Percentiles rank a stretch among this genome's conserved stretches.
These are phyloP conservation scores for Mucor lusitanicus DNA, from an alignment of 371 early-diverging fungal species.

Conservation along the genomic window DNA sequence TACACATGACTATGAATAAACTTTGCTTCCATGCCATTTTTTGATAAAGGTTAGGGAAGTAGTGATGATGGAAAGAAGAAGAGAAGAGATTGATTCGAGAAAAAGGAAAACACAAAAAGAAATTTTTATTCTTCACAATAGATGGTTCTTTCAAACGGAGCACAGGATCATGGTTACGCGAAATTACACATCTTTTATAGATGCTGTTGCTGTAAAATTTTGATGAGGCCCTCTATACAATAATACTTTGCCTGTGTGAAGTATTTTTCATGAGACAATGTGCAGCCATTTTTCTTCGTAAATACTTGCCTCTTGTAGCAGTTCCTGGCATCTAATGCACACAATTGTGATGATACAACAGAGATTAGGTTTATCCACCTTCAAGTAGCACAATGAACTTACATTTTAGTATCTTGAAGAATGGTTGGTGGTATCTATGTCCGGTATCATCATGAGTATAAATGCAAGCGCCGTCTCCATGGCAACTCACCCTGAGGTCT, in stretches of 20 bases:
- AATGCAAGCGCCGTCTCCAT: background rate
- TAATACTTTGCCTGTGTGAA: conserved; percentile 38
- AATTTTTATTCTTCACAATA: background rate
- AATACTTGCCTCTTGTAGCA: conserved; percentile 39
- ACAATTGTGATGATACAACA: background rate
- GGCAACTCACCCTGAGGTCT: conserved; percentile 29
- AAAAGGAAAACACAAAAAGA: background rate
- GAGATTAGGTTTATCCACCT: background rate
- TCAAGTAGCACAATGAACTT: conserved; percentile 9
- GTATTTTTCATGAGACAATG: background rate
- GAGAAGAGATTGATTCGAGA: background rate
- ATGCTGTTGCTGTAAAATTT: conserved; percentile 8
- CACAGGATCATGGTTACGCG: background rate
- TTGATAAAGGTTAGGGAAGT: background rate
- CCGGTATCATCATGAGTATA: background rate
- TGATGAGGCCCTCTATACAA: conserved; percentile 37
- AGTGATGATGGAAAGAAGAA: background rate
- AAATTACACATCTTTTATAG: background rate
- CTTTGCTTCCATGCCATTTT: conserved; percentile 2
- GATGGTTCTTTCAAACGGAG: background rate
- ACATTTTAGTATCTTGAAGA: conserved; percentile 33
- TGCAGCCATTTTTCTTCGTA: background rate
- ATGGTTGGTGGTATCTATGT: conserved; percentile 32
- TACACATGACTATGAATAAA: background rate
- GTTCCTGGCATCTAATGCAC: conserved; percentile 27